Conservation (phyloP, 164 flowering plant genomes). For the Cinnamomum chago region DNA sequence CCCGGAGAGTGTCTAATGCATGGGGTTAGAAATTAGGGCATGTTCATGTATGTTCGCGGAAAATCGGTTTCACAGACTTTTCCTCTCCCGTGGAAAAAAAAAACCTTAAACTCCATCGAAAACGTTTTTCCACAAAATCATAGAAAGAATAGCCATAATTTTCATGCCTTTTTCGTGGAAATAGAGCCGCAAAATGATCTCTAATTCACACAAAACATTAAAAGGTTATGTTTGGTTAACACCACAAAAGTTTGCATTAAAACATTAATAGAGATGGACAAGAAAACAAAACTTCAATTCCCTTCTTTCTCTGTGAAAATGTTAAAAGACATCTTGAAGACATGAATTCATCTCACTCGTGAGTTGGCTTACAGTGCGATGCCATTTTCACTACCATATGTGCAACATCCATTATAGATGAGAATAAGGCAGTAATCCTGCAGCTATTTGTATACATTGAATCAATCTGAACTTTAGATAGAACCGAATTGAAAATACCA, state of each 20-base stretch:
- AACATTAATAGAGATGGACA: too few relatives aligned
- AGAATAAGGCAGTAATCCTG: too few relatives aligned
- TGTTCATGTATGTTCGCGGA: not conserved
- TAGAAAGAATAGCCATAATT: not conserved
- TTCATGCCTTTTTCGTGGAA: not conserved
- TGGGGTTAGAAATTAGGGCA: not conserved
- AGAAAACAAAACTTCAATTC: too few relatives aligned
- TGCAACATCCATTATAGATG: too few relatives aligned
- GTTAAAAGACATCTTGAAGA: not conserved
- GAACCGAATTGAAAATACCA: too few relatives aligned
- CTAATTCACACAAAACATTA: too few relatives aligned
- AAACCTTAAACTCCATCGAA: not conserved
- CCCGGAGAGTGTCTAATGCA: not conserved
- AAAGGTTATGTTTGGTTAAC: too few relatives aligned
- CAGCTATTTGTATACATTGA: too few relatives aligned
- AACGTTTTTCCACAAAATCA: not conserved
- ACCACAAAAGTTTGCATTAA: too few relatives aligned
- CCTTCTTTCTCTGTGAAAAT: not conserved
- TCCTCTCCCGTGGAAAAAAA: not conserved
- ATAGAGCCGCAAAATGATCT: not conserved
- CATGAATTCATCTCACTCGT: slow-evolving; percentile 17
- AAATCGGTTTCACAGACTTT: not conserved
- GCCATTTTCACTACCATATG: too few relatives aligned
- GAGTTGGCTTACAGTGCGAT: slow-evolving; percentile 6
- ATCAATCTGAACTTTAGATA: too few relatives aligned